phyloP scores from a whole-genome alignment of 768 basidiomycete genomes.

The Rossbeevera mucosa region DNA sequence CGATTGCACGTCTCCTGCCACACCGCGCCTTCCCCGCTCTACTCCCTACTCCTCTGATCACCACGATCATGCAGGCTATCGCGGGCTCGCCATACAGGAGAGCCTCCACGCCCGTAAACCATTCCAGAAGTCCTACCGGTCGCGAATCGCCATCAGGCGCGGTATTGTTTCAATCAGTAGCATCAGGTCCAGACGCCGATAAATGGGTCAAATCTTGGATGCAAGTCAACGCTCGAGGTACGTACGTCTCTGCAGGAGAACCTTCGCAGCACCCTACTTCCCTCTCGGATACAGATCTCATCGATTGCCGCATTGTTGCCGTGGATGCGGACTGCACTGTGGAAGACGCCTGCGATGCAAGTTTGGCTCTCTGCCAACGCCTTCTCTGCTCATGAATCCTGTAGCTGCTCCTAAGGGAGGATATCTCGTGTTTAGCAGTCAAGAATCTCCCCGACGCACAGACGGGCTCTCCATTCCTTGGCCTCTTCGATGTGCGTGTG shows the following conservation, averaged over 20 bases:
- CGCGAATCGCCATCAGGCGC: conserved; percentile 16
- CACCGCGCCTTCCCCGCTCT: conserved; percentile 5
- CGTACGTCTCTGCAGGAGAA: conserved; percentile 32
- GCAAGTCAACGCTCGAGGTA: conserved; percentile 54
- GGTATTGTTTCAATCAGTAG: conserved; percentile 8
- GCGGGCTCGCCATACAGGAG: conserved; percentile 14
- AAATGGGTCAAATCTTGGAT: conserved; percentile 61
- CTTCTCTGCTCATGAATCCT: not conserved
- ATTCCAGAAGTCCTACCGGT: conserved; percentile 11
- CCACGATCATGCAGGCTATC: conserved; percentile 14
- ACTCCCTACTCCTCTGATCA: not conserved
- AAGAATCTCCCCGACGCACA: conserved; percentile 30
- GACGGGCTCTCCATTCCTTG: conserved; percentile 36
- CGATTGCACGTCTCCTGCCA: conserved; percentile 6
- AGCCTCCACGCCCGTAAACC: conserved; percentile 17
- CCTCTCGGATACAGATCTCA: conserved; percentile 46
- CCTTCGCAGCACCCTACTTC: not conserved
- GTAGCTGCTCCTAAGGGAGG: conserved; percentile 59
- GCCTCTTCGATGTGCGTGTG: conserved; percentile 69
- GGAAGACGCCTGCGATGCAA: conserved; percentile 78
- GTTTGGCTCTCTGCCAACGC: conserved; percentile 15
- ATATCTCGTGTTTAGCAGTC: conserved; percentile 63
- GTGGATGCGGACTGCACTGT: conserved; percentile 71
- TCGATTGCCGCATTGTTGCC: conserved; percentile 61
- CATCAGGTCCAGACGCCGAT: conserved; percentile 33